Base-by-base conservation (phyloP, 2,329 filamentous ascomycete species). In the Calonectria fujianensis region DNA sequence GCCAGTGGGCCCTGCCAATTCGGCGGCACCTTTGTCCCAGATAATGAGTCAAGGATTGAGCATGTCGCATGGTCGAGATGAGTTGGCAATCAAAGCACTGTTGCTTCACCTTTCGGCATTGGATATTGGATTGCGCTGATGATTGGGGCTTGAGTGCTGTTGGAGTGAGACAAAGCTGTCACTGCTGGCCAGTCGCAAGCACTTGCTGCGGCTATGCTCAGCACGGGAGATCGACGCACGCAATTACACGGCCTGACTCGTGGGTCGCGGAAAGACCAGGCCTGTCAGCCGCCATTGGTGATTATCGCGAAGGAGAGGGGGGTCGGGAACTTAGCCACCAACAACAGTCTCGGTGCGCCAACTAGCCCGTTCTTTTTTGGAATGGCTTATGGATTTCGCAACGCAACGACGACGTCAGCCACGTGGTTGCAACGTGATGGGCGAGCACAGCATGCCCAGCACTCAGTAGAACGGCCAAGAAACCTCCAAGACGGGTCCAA, bases 181-280 rank as follows among this genome's bases (percentile, higher is more conserved):
- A n/a, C 48, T 54, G 59, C 39, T 65, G 59, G 61, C 61, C 64
- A 66, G 59, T 74, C 50, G 48, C 32, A 66, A 64, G 66, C 61
- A 54, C 48, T 48, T 74, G 51, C 66, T 24, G 32, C 35, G 61
- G 61, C 41, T 18, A 69, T 70, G 69, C 52, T 75, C 70, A 61
- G 69, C 69, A 64, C 77, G 79, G 79, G 79, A 81, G 79, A 81
- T 81, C 79, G 77, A 81, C 79, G 71, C 70, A 67, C 69, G 74
- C 74, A 75, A 80, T 76, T 76, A 69, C 69, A 70, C 37, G 70
- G 50, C 41, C 70, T 80, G 78, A 81, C 79, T 81, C 79, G 69
- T 72, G 74, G 48, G 66, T 76, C 52, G 65, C 71, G 76, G 72
- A 54, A 61, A 54, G 41, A 39, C 57, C 11, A 66, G 51, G n/a